phyloP scores from a whole-genome alignment of 768 basidiomycete genomes.

The Mrakia blollopis region DNA sequence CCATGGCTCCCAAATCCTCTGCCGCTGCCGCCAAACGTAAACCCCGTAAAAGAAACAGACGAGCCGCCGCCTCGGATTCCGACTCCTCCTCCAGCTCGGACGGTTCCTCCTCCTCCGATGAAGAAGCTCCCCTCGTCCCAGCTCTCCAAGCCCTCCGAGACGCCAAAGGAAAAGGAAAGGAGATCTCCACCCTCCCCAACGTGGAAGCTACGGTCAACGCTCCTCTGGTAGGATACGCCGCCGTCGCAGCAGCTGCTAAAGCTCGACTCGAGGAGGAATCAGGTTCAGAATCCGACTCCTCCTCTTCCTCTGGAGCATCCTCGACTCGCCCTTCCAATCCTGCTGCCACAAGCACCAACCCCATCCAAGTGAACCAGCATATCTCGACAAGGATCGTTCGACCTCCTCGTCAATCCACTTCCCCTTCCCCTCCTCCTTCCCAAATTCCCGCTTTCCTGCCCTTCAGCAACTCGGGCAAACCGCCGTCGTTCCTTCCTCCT shows the following conservation, averaged over 20 bases:
- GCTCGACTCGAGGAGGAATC: constrained; percentile 10
- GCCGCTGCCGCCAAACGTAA: constrained; percentile 22
- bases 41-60: constrained; percentile 21
- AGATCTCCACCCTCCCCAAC: not conserved
- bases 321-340: not conserved
- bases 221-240: not conserved
- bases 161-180: constrained; percentile 28
- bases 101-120: constrained; percentile 21
- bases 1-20: not conserved
- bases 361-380: not conserved
- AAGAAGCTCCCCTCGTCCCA: constrained; percentile 30
- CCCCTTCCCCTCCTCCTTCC: constrained; percentile 23
- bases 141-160: constrained; percentile 22
- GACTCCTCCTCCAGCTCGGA: constrained; percentile 12
- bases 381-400: not conserved
- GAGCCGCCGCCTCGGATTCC: constrained; percentile 24
- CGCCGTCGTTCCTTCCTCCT: constrained; percentile 21
- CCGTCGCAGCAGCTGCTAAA: constrained; percentile 1
- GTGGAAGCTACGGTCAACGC: not conserved
- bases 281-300: not conserved
- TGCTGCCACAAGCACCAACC: not conserved
- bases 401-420: constrained; percentile 6
- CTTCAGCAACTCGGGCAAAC: constrained; percentile 13
- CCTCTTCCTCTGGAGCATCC: not conserved
- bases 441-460: constrained; percentile 22